Conservation (phyloP, 2,329 filamentous ascomycete species). For the Penicillium sp. region DNA sequence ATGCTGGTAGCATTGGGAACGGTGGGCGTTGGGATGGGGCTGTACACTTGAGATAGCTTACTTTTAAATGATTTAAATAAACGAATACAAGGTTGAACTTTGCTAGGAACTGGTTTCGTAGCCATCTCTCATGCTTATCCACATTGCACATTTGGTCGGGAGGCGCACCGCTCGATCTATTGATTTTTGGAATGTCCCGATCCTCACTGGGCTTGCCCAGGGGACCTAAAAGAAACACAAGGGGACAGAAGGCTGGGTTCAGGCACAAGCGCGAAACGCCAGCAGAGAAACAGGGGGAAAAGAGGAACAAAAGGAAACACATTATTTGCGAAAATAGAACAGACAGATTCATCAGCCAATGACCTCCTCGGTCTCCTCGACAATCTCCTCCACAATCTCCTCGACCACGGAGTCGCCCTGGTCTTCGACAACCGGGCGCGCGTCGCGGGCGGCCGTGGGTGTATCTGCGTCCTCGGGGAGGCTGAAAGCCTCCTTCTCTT, state of each 20-base stretch:
- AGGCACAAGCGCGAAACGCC: constrained; percentile 24
- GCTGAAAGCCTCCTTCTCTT: constrained; percentile 68
- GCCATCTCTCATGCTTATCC: constrained; percentile 33
- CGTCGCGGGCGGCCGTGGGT: constrained; percentile 51
- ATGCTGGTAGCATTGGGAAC: constrained; percentile 13
- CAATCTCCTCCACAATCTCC: constrained; percentile 81
- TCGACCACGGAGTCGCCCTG: constrained; percentile 79
- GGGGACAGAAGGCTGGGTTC: constrained; percentile 30
- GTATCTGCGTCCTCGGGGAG: constrained; percentile 66
- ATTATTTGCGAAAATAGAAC: constrained; percentile 34
- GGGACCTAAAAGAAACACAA: constrained; percentile 29
- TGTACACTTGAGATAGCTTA: constrained; percentile 12
- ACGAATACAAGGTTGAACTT: constrained; percentile 8
- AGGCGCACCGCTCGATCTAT: constrained; percentile 28
- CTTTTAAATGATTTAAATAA: not conserved
- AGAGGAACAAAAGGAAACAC: constrained; percentile 29
- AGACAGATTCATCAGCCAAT: constrained; percentile 41
- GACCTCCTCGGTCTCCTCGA: constrained; percentile 81
- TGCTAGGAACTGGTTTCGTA: constrained; percentile 23
- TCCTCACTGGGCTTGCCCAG: constrained; percentile 22
- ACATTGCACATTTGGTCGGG: constrained; percentile 30
- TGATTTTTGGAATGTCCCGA: constrained; percentile 29
- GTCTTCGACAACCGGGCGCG: constrained; percentile 58
- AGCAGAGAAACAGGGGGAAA: constrained; percentile 26
- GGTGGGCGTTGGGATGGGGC: constrained; percentile 16